Base-by-base conservation (phyloP, 768 basidiomycete genomes). In the Pulveroboletus sp. region DNA sequence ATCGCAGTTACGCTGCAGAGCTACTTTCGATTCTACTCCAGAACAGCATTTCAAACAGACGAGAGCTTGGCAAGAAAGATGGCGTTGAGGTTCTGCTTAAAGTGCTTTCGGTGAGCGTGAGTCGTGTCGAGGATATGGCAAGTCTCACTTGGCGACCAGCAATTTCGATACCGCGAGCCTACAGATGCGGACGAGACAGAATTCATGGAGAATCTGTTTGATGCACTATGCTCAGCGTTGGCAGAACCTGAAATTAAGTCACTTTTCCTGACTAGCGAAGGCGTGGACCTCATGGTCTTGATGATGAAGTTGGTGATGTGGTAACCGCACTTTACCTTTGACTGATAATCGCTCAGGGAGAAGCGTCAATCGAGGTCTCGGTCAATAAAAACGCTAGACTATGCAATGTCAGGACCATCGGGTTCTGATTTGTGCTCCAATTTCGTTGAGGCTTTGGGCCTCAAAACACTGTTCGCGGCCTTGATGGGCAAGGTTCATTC, bases 151-250 rank as follows among this genome's bases (percentile, higher is more conserved):
- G 39, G 31, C 47, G 48, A 39, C 27, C 18, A 96, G 93, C 86
- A 87, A 82, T 98, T 86, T 65, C 85, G 94, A 37, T 78, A 80
- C 63, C 78, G 82, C 49, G 89, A 97, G 62, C 95, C 95, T 13
- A 72, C 73, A 0, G 85, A 93, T 56, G 77, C 85, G 8, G 96
- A 98, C 54, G 96, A 99, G 70, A 76, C 82, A 5, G 96, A 99
- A 66, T 98, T 93, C 69, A 94, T 98, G 93, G 96, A 98, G 65
- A 98, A 99, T 67, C 61, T 92, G 4, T 98, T 98, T 63, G 90
- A 97, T 64, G 69, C 84, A 0, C 69, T 99, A 21, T 98, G 96
- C 64, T 94, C 93, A 1, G 78, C 85, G 0, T 74, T 98, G 21
- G 80, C 75, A 31, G 93, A 95, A 67, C 74, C 83, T 13, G 74